Evolutionary conservation across 805 yeast genomes (phyloP).

Genomic region (Lachancea fermentati): DNA sequence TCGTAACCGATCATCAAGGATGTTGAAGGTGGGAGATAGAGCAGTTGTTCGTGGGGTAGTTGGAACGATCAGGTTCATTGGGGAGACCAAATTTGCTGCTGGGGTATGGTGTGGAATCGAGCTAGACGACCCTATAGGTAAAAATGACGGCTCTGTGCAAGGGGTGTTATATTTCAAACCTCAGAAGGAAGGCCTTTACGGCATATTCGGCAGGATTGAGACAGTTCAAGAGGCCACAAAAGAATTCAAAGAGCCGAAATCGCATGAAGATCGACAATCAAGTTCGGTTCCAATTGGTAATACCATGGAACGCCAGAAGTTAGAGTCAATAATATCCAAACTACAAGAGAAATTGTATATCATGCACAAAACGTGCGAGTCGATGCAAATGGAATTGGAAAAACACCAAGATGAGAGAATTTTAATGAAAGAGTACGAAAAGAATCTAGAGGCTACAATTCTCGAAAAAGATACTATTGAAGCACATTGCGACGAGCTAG

Average conservation of each 20-base stretch:
- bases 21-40: slow-evolving; percentile 22
- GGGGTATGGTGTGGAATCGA: slow-evolving; percentile 82
- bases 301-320: slow-evolving; percentile 4
- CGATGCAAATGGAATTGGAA: slow-evolving; percentile 1
- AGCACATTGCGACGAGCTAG: slow-evolving; percentile 32
- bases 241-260: too few species aligned
- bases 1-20: not conserved
- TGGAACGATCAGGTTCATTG: slow-evolving; percentile 48
- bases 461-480: slow-evolving; percentile 43
- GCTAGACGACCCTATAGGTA: slow-evolving; percentile 70
- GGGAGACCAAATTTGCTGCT: slow-evolving; percentile 51
- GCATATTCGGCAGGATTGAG: slow-evolving; percentile 45
- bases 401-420: slow-evolving; percentile 17
- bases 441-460: slow-evolving; percentile 29
- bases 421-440: slow-evolving; percentile 33
- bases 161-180: slow-evolving; percentile 51
- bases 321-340: slow-evolving; percentile 32
- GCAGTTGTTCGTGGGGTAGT: slow-evolving; percentile 36
- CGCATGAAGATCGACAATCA: too few species aligned
- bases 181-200: slow-evolving; percentile 47
- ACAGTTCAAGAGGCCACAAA: slow-evolving; percentile 19
- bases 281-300: not conserved
- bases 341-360: slow-evolving; percentile 43
- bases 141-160: slow-evolving; percentile 70
- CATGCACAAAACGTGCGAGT: slow-evolving; percentile 24